phyloP scores from a whole-genome alignment of 495 filamentous ascomycete species.

The Xylaria telfairii region DNA sequence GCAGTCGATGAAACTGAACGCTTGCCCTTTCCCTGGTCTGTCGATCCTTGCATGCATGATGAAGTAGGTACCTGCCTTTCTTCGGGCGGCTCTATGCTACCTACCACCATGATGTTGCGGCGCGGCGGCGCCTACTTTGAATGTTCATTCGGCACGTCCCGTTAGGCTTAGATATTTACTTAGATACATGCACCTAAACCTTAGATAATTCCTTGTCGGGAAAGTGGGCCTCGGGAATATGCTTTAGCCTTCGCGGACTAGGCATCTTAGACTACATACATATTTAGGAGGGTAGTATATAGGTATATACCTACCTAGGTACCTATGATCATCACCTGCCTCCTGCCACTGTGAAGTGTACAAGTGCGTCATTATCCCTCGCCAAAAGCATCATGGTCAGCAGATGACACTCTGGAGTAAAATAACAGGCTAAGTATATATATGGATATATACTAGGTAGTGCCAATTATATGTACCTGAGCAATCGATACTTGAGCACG shows the following conservation, averaged over 20 bases:
- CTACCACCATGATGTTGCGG: not conserved
- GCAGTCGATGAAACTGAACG: constrained; percentile 10
- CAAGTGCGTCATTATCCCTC: not conserved
- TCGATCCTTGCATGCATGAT: constrained; percentile 19
- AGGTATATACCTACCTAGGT: not conserved
- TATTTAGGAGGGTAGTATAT: too few relatives aligned
- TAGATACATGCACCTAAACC: too few relatives aligned
- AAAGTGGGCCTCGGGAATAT: not conserved
- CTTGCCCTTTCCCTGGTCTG: constrained; percentile 14
- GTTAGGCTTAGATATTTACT: too few relatives aligned
- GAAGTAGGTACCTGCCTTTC: not conserved
- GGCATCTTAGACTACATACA: too few relatives aligned
- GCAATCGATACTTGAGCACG: not conserved
- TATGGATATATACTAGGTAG: too few relatives aligned
- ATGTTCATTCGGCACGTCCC: constrained; percentile 9
- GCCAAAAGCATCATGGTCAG: not conserved
- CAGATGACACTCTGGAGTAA: not conserved
- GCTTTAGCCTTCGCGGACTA: not conserved
- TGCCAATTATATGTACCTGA: not conserved
- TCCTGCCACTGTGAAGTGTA: not conserved
- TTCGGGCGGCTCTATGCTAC: not conserved
- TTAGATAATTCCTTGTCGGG: constrained; percentile 9
- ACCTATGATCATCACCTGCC: not conserved
- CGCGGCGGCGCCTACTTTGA: not conserved
- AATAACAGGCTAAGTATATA: not conserved